Conservation (phyloP, 371 early-diverging fungal genomes). For the Mortierella sp. region DNA sequence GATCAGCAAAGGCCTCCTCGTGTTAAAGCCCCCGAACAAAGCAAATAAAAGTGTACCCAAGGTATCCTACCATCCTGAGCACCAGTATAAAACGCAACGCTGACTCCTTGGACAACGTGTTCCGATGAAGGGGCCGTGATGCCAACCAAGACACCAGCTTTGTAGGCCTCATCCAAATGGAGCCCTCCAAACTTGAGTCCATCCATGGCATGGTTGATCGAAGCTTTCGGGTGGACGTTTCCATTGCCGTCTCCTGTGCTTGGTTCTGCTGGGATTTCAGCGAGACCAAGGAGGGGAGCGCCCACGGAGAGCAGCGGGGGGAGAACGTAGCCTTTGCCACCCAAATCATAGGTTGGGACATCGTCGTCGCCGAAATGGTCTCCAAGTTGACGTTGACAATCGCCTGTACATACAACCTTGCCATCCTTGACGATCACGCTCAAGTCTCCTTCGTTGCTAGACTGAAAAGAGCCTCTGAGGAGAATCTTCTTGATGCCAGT, state of each 20-base stretch:
- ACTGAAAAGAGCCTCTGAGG: conserved; percentile 14
- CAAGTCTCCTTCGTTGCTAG: conserved; percentile 1
- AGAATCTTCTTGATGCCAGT: conserved; percentile 29
- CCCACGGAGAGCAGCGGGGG: conserved; percentile 55
- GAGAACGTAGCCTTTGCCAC: conserved; percentile 28
- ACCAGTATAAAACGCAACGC: conserved; percentile 67
- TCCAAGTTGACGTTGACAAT: conserved; percentile 52
- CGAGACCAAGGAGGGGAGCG: conserved; percentile 55
- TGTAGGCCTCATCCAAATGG: conserved; percentile 66
- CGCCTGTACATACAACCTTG: conserved; percentile 60
- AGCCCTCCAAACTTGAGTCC: conserved; percentile 65
- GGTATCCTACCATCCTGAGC: conserved; percentile 38
- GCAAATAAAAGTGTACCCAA: no score
- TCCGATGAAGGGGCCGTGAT: conserved; percentile 58
- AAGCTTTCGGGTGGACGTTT: not conserved
- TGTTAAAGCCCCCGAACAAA: no score
- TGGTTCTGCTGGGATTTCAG: conserved; percentile 62
- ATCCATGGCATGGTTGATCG: conserved; percentile 59
- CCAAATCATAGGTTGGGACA: conserved; percentile 27
- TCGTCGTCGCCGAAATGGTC: conserved; percentile 2
- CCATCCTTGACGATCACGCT: conserved; percentile 58
- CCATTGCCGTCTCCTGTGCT: conserved; percentile 60
- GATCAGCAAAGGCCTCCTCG: no score
- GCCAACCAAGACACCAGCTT: conserved; percentile 64
- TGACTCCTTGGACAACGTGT: conserved; percentile 60